Percentiles rank a stretch among this genome's conserved stretches.
These are phyloP conservation scores for Warburgia ugandensis DNA, from an alignment of 164 flowering plant genomes.

Conservation along the genomic window DNA sequence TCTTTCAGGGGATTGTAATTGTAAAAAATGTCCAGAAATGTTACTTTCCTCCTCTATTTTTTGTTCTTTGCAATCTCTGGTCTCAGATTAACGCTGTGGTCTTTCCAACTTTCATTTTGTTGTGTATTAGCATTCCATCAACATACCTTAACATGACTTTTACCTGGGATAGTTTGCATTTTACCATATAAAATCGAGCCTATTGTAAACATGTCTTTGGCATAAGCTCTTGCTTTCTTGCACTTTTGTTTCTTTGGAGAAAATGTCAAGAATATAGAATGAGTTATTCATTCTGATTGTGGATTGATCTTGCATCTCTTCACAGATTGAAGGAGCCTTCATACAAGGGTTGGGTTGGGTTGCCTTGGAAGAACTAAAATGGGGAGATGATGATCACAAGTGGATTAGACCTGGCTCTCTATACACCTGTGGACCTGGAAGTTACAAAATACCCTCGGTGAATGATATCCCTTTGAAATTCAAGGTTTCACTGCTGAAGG, in stretches of 20 bases:
- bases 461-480: constrained; percentile 81
- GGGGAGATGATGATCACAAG: constrained; percentile 94
- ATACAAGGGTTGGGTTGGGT: constrained; percentile 96
- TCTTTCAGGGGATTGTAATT: too few relatives aligned
- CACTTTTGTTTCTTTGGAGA: neutral
- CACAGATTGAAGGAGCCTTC: constrained; percentile 96
- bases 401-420: constrained; percentile 79
- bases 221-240: neutral
- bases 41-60: too few relatives aligned
- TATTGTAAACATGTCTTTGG: too few relatives aligned
- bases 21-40: too few relatives aligned
- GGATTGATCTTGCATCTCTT: neutral
- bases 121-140: too few relatives aligned
- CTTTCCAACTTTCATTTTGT: too few relatives aligned
- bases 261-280: neutral
- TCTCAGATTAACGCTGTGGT: too few relatives aligned
- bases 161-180: too few relatives aligned
- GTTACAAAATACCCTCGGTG: constrained; percentile 82
- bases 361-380: constrained; percentile 90
- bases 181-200: too few relatives aligned
- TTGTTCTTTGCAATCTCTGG: too few relatives aligned
- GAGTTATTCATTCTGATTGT: neutral
- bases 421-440: constrained; percentile 90
- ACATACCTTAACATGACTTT: too few relatives aligned
- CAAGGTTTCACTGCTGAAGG: constrained; percentile 85